Percentiles rank a stretch among this genome's conserved stretches.
Evolutionary conservation across 2,329 filamentous ascomycete species (phyloP).

Genomic region (Nannizzia gypsea): DNA sequence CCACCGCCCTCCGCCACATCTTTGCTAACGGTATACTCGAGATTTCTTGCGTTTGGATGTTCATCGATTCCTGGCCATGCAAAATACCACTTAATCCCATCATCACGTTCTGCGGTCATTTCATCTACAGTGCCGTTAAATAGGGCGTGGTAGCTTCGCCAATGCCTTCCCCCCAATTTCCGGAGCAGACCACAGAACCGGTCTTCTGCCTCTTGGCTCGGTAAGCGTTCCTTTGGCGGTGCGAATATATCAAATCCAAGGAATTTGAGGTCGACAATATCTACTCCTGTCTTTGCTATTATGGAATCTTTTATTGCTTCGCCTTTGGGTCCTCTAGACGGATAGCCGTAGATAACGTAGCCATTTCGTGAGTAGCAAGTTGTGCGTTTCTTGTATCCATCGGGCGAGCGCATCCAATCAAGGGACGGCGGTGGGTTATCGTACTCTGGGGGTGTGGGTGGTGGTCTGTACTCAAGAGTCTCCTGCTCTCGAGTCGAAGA

Average conservation of each 20-base stretch:
- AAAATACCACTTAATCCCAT: not conserved
- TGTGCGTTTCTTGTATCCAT: not conserved
- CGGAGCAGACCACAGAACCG: not conserved
- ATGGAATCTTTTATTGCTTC: not conserved
- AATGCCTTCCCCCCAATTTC: not conserved
- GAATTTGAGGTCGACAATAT: not conserved
- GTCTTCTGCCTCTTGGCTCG: not conserved
- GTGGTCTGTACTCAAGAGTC: too few species aligned
- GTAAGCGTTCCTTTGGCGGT: not conserved
- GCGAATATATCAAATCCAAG: not conserved
- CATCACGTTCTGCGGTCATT: not conserved
- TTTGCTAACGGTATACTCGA: not conserved
- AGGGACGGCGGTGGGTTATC: too few species aligned
- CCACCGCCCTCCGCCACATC: not conserved
- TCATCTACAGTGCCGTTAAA: not conserved
- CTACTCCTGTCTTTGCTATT: not conserved
- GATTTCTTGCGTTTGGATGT: not conserved
- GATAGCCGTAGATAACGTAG: not conserved
- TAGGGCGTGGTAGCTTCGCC: not conserved
- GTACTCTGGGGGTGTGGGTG: too few species aligned
- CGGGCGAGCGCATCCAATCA: too few species aligned
- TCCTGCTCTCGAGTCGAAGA: too few species aligned
- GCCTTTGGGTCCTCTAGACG: not conserved
- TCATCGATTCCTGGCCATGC: not conserved
- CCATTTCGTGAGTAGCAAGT: not conserved